Evolutionary conservation across 331 rosid genomes (phyloP).

Genomic region (Cydonia oblonga): DNA sequence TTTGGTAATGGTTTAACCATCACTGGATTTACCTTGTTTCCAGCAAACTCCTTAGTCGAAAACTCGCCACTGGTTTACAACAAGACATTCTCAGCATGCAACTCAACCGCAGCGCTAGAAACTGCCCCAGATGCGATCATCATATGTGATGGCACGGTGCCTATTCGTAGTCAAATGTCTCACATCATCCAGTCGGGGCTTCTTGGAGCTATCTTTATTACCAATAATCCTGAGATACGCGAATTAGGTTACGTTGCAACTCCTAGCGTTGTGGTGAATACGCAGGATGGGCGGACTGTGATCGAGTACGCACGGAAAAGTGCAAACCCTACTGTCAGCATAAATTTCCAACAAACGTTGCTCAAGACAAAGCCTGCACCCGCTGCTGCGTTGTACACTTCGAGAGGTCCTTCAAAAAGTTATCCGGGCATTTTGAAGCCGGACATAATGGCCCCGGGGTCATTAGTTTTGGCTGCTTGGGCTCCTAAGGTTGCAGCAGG

Average conservation of each 20-base stretch:
- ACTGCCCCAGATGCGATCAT: conserved; percentile 7
- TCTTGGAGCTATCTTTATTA: conserved; percentile 31
- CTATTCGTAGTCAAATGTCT: conserved; percentile 1
- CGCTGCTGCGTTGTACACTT: conserved; percentile 33
- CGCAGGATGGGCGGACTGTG: conserved; percentile 14
- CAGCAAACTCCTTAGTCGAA: conserved; percentile 17
- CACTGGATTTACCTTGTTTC: conserved; percentile 38
- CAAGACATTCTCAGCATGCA: conserved; percentile 25
- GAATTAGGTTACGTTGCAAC: conserved; percentile 11
- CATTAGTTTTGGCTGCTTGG: conserved; percentile 34
- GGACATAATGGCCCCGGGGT: conserved; percentile 44
- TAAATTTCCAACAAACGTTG: conserved; percentile 32
- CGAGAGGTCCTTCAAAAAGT: conserved; percentile 48
- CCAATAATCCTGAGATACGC: conserved; percentile 11
- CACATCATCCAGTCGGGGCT: neutral
- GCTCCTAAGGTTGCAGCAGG: neutral
- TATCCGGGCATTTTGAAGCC: conserved; percentile 30
- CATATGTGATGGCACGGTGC: conserved; percentile 14
- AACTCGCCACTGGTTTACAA: conserved; percentile 21
- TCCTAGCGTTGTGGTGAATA: conserved; percentile 28
- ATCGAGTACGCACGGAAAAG: conserved; percentile 14
- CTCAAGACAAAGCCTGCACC: conserved; percentile 34
- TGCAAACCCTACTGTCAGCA: conserved; percentile 5
- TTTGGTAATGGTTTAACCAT: conserved; percentile 29
- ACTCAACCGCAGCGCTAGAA: conserved; percentile 7